phyloP scores from a whole-genome alignment of 768 basidiomycete genomes.

The Coprinopsis sp. region DNA sequence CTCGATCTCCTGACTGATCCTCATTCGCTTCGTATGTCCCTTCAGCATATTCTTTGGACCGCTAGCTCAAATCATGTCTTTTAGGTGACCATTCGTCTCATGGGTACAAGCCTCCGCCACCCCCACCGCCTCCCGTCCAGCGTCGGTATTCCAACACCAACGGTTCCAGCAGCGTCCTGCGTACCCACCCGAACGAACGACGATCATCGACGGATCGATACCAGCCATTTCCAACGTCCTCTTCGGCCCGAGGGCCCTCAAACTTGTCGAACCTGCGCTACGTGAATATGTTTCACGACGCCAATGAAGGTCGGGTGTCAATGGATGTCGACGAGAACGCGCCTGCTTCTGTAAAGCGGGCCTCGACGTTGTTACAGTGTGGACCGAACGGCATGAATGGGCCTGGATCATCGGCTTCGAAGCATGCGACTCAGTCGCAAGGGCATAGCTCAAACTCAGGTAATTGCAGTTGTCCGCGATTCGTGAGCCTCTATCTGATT shows the following conservation, averaged over 20 bases:
- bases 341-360: neutral
- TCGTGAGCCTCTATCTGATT: neutral
- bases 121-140: no score
- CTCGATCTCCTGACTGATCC: conserved; percentile 2
- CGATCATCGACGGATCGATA: conserved; percentile 1
- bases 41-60: neutral
- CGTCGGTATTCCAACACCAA: no score
- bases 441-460: no score
- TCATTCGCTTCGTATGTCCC: neutral
- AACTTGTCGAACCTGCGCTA: neutral
- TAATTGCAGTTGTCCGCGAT: no score
- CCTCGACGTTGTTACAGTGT: no score
- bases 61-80: neutral
- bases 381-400: no score
- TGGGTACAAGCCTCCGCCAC: neutral
- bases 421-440: no score
- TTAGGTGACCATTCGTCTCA: neutral
- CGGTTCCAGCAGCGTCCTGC: no score
- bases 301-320: neutral
- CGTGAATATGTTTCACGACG: neutral
- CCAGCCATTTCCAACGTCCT: neutral
- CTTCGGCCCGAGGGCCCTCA: no score
- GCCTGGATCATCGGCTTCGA: no score
- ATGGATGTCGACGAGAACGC: conserved; percentile 4
- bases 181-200: neutral